Evolutionary conservation across 2,329 filamentous ascomycete species (phyloP), one percentile per base, ranked within the genome.

Genomic region (Dactylonectria estremocensis): DNA sequence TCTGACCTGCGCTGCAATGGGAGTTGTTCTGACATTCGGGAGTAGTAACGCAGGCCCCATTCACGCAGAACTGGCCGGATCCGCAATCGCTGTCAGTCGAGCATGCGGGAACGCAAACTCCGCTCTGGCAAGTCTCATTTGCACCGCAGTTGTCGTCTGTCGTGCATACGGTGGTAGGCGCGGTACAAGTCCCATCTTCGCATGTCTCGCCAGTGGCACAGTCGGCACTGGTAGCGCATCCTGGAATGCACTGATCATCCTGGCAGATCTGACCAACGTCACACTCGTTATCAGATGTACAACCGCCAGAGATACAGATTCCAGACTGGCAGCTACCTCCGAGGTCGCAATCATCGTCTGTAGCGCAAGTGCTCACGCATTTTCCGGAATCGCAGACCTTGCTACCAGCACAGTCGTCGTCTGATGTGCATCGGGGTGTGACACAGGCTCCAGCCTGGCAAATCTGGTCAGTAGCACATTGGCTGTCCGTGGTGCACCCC

Each of bases 381-480:
- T 50, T 40, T 13, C 61, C 61, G 16, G 61, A 55, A 14, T 54
- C 33, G 35, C 61, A 64, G 33, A 45, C 56, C 35, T 63, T 20
- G 16, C 3, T 33, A 7, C 4, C 4, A 28, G 4, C 35, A 28
- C 53, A 56, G 16, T 24, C 53, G 18, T 31, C 20, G 16, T 16
- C 20, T 9, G 53, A 16, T 5, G 35, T 43, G 16, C 46, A 49
- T 14, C 5, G 11, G 6, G 46, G 13, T 8, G 35, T 24, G n/a
- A 6, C 18, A 9, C 53, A 56, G 2, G 10, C 24, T 8, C 53
- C 46, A 14, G 10, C 4, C 46, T 28, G 22, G 5, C 20, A 49
- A 2, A 22, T 24, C 22, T 49, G 7, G 7, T 22, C 46, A 20
- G 20, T 8, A 5, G 3, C 46, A 8, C 46, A 49, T 11, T 49